Evolutionary conservation across 768 basidiomycete genomes (phyloP), one percentile per base, ranked within the genome.

Genomic region (Russula dissimulans): DNA sequence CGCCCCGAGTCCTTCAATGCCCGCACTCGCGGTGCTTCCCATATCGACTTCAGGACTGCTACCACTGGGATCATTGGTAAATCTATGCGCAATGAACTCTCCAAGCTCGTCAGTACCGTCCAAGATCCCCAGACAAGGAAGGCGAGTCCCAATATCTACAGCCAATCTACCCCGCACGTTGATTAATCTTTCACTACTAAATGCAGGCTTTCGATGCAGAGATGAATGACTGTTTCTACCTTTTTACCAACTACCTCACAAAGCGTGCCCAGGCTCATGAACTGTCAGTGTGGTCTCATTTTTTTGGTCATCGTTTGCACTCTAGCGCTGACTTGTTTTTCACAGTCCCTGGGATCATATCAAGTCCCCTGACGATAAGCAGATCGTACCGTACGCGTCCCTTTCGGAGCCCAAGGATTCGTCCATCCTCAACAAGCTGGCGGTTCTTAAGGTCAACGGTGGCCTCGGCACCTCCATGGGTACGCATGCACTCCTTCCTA

Each of bases 1-100:
- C 80, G 83, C 66, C 73, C 72, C 69, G 86, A 89, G 64, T 80
- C 86, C 59, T 77, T 87, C 81, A 83, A 79, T 66, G 79, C 83
- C 69, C 85, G 88, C 63, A 82, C 81, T 56, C 84, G 89, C 60
- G 89, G 89, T 66, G 82, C 84, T 56, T 84, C 82, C 67, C 87
- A 91, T 72, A 86, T 91, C 77, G 89, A 97, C 76, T 95, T 95
- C 84, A 94, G 95, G 80, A 95, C 92, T n/a, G 95, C 95, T 65
- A 95, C 76, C 42, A 81, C 79, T 11, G 79, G 78, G 61, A 78
- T 81, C 59, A 77, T 78, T 17, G 79, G 82, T 84, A 97, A 97
- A 78, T 80, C 93, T 57, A 97, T 97, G 95, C 86, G 93, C 78
- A 97, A 97, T 72, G 97, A 98, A 78, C 87, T 99, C 76, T 88